Conservation (phyloP, 495 filamentous ascomycete genomes). For the Saxophila tyrrhenica region DNA sequence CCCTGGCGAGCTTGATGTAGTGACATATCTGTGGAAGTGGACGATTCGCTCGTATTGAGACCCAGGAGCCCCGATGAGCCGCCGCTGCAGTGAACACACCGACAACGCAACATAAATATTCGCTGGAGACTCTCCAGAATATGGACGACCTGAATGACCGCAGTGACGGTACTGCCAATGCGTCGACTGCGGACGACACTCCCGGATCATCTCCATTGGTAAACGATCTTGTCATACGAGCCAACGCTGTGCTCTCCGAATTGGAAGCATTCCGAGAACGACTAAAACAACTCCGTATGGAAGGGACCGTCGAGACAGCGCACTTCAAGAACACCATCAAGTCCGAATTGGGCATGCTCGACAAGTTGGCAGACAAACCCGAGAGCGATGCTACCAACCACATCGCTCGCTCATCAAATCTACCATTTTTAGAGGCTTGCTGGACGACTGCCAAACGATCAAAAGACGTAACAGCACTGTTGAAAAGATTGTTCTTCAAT, state of each 20-base stretch:
- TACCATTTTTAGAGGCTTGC: slow-evolving; percentile 26
- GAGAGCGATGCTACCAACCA: slow-evolving; percentile 20
- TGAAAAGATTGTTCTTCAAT: slow-evolving; percentile 14
- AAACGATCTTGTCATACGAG: slow-evolving; percentile 18
- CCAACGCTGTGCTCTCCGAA: slow-evolving; percentile 20
- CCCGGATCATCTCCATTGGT: slow-evolving; percentile 5
- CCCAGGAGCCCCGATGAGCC: too few relatives aligned
- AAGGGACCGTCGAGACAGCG: slow-evolving; percentile 22
- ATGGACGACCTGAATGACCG: background rate
- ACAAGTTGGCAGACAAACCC: slow-evolving; percentile 10
- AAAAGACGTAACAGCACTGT: slow-evolving; percentile 21
- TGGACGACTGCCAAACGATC: slow-evolving; percentile 30
- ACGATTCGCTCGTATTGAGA: too few relatives aligned
- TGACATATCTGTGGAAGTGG: too few relatives aligned
- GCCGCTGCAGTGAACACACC: too few relatives aligned
- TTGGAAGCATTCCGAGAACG: slow-evolving; percentile 19
- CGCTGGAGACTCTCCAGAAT: too few relatives aligned
- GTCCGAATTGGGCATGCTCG: slow-evolving; percentile 23
- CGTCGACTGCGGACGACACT: background rate
- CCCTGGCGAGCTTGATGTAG: too few relatives aligned
- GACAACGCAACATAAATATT: too few relatives aligned
- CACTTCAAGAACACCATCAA: slow-evolving; percentile 23
- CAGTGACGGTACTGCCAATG: background rate
- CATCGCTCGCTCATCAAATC: slow-evolving; percentile 27
- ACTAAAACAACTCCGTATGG: slow-evolving; percentile 12